A percentile compares a stretch with the other conserved stretches of the same genome.
Conservation (phyloP, 2,329 filamentous ascomycete genomes). For the Botrytis fabae region DNA sequence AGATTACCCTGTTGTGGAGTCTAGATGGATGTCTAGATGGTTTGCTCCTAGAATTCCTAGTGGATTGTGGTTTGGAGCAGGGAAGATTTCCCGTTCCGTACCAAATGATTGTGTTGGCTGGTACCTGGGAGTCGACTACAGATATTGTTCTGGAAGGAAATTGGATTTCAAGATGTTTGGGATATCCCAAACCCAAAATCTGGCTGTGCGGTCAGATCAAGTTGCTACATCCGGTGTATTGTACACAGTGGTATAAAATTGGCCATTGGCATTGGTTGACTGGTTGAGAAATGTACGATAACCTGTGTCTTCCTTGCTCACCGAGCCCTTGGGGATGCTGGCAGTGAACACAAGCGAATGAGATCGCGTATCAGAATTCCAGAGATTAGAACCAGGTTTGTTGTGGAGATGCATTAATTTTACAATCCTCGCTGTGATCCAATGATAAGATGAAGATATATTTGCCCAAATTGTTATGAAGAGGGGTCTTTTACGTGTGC, state of each 20-base stretch:
- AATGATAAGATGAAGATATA: slow-evolving; percentile 18
- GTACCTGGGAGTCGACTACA: background rate
- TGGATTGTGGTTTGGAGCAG: background rate
- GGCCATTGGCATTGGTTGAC: background rate
- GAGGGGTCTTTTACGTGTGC: background rate
- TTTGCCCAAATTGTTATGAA: slow-evolving; percentile 2
- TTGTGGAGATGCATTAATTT: slow-evolving; percentile 19
- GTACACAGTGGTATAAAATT: background rate
- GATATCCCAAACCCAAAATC: background rate
- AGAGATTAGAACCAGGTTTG: background rate
- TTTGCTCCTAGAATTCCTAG: background rate
- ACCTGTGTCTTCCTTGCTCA: slow-evolving; percentile 3
- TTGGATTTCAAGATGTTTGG: background rate
- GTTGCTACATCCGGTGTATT: background rate
- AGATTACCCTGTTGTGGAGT: slow-evolving; percentile 4
- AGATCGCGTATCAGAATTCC: slow-evolving; percentile 8
- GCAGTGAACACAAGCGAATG: slow-evolving; percentile 12
- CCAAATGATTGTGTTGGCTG: background rate
- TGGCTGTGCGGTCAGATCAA: background rate
- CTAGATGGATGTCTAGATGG: background rate
- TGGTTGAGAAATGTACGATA: background rate
- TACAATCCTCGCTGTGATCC: background rate
- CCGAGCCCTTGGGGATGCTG: background rate
- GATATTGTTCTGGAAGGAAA: background rate
- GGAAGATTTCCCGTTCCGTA: background rate